Evolutionary conservation across 192 early-diverging fungal species (phyloP).

Genomic region (Backusella tarrabulga): DNA sequence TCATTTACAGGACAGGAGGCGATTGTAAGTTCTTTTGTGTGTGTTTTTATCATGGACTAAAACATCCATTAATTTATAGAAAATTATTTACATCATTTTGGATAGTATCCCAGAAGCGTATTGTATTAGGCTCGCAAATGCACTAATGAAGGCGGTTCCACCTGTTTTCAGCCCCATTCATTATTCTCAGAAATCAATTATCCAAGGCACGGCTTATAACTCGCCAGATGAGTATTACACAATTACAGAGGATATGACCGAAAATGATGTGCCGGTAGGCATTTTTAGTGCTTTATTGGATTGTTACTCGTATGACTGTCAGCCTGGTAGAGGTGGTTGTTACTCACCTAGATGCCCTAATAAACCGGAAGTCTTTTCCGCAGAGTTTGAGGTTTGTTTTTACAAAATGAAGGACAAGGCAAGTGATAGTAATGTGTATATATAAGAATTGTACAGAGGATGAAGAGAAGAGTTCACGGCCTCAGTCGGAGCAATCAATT

Average conservation of each 20-base stretch:
- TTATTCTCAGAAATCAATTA: constrained; percentile 28
- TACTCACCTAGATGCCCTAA: constrained; percentile 32
- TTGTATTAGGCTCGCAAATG: constrained; percentile 21
- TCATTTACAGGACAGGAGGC: constrained; percentile 28
- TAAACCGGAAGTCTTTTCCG: not conserved
- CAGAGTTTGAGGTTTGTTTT: not conserved
- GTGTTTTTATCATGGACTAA: not conserved
- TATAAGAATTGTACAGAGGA: not conserved
- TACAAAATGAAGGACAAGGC: not conserved
- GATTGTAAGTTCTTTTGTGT: not conserved
- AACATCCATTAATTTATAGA: not conserved
- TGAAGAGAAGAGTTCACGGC: not conserved
- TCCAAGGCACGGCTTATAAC: constrained; percentile 21
- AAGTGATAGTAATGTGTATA: not conserved
- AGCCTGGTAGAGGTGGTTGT: constrained; percentile 19
- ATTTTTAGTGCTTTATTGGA: constrained; percentile 84
- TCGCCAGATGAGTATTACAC: constrained; percentile 32
- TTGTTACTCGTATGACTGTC: constrained; percentile 61
- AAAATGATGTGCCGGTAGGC: constrained; percentile 64
- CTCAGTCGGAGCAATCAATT: not conserved
- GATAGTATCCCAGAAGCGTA: constrained; percentile 16
- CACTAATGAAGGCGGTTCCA: constrained; percentile 16
- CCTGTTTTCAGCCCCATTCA: constrained; percentile 25
- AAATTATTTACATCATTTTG: not conserved
- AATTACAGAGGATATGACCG: constrained; percentile 30